These are phyloP conservation scores for Astrephomene gubernaculifera DNA, from an alignment of 139 green algal genomes.

Conservation along the genomic window DNA sequence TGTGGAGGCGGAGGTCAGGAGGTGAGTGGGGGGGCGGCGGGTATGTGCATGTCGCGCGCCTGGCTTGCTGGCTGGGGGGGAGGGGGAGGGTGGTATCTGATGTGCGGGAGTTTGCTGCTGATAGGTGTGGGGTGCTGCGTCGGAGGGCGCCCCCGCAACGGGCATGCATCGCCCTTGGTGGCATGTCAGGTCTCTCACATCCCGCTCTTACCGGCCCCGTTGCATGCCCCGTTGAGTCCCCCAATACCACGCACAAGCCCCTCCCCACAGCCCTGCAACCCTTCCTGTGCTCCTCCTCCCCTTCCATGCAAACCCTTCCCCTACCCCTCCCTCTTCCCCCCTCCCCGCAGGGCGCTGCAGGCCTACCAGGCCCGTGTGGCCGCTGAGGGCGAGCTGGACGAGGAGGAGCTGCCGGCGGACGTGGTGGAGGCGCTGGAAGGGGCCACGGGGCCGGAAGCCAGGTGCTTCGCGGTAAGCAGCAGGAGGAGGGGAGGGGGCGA, in stretches of 20 bases:
- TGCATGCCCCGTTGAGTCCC: no score
- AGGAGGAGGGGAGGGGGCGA: not conserved
- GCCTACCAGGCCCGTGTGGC: conserved; percentile 63
- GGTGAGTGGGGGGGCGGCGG: conserved; percentile 20
- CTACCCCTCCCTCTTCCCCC: not conserved
- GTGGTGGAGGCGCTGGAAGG: conserved; percentile 75
- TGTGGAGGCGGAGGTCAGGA: conserved; percentile 45
- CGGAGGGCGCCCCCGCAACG: no score
- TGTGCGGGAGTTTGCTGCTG: not conserved
- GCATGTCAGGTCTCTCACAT: no score
- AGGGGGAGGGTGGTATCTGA: not conserved
- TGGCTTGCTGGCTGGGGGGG: not conserved
- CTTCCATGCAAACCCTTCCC: no score
- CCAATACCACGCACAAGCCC: no score
- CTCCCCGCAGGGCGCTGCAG: conserved; percentile 52
- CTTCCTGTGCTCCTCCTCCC: no score
- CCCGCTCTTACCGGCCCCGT: no score
- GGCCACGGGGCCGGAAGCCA: conserved; percentile 45
- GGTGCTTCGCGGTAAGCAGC: conserved; percentile 68
- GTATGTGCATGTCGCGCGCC: no score
- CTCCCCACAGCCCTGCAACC: no score
- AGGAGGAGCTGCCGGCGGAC: conserved; percentile 74
- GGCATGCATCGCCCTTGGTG: no score
- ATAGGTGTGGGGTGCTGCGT: no score
- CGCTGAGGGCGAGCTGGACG: conserved; percentile 67